Percentiles rank a stretch among this genome's conserved stretches.
Conservation (phyloP, 2,329 filamentous ascomycete species). For the Fusarium coffeatum region DNA sequence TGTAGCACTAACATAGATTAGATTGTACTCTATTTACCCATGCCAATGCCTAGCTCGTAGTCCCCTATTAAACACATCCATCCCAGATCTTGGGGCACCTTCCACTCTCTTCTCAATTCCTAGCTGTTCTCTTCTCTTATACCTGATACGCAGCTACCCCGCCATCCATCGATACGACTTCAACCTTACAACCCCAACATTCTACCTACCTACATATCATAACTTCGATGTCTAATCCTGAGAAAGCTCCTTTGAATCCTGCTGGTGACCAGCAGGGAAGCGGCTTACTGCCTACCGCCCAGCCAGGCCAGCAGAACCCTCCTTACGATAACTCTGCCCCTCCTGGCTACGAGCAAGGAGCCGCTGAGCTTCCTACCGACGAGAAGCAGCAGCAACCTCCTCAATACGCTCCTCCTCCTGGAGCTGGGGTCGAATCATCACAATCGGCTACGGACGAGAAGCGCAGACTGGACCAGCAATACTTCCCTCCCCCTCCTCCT, state of each 20-base stretch:
- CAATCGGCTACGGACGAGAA: constrained; percentile 26
- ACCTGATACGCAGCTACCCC: constrained; percentile 33
- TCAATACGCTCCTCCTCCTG: constrained; percentile 15
- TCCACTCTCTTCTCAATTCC: not conserved
- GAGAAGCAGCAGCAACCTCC: constrained; percentile 32
- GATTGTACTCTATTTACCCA: not conserved
- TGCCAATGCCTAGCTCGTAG: not conserved
- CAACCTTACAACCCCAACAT: constrained; percentile 17
- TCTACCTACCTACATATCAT: not conserved
- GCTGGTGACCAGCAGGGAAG: constrained; percentile 31
- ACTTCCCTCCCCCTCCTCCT: constrained; percentile 46
- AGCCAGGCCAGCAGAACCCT: constrained; percentile 33
- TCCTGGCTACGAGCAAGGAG: constrained; percentile 30
- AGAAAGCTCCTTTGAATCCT: constrained; percentile 36
- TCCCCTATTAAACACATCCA: constrained; percentile 31
- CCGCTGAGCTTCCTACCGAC: constrained; percentile 31
- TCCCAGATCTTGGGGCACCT: not conserved
- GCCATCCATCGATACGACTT: constrained; percentile 26
- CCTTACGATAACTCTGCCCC: constrained; percentile 26
- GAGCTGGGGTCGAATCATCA: not conserved
- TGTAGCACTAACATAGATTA: not conserved
- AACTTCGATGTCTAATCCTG: constrained; percentile 36
- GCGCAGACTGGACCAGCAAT: constrained; percentile 30
- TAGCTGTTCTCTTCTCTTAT: constrained; percentile 28
- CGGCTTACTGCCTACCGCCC: constrained; percentile 25